These are phyloP conservation scores for Coelastrella sp. DNA, from an alignment of 139 green algal species.

Conservation along the genomic window DNA sequence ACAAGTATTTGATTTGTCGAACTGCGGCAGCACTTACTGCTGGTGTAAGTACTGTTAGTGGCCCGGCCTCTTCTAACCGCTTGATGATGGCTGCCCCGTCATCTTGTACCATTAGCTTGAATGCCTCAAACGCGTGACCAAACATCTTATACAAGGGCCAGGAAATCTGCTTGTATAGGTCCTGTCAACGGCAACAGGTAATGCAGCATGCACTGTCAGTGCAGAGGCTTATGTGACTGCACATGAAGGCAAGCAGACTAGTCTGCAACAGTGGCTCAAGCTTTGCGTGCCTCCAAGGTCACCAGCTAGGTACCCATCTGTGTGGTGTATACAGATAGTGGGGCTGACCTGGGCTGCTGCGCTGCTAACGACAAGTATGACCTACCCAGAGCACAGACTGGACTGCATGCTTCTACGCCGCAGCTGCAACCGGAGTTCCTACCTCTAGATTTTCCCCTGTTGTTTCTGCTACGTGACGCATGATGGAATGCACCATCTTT, in stretches of 20 bases:
- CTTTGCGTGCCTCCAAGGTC: no score
- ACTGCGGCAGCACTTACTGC: conserved; percentile 51
- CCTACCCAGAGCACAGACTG: no score
- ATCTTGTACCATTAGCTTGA: conserved; percentile 87
- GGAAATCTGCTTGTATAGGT: conserved; percentile 90
- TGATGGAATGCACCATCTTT: conserved; percentile 99
- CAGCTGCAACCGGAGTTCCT: conserved; percentile 41
- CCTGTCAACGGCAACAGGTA: conserved; percentile 53
- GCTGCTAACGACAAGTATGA: no score
- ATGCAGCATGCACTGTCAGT: background rate
- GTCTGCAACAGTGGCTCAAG: no score
- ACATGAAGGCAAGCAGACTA: no score
- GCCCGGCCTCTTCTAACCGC: conserved; percentile 71
- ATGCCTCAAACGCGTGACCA: conserved; percentile 97
- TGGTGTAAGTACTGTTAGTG: conserved; percentile 68
- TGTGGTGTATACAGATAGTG: no score
- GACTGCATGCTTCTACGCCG: background rate
- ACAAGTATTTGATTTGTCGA: no score
- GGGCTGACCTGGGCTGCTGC: no score
- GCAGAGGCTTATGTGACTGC: no score
- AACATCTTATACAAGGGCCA: conserved; percentile 97
- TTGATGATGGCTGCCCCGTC: conserved; percentile 72
- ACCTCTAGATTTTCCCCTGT: conserved; percentile 83
- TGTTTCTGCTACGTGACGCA: conserved; percentile 97
- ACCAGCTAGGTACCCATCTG: no score